Evolutionary conservation across 2,329 filamentous ascomycete genomes (phyloP).

Genomic region (Exophiala mesophila): DNA sequence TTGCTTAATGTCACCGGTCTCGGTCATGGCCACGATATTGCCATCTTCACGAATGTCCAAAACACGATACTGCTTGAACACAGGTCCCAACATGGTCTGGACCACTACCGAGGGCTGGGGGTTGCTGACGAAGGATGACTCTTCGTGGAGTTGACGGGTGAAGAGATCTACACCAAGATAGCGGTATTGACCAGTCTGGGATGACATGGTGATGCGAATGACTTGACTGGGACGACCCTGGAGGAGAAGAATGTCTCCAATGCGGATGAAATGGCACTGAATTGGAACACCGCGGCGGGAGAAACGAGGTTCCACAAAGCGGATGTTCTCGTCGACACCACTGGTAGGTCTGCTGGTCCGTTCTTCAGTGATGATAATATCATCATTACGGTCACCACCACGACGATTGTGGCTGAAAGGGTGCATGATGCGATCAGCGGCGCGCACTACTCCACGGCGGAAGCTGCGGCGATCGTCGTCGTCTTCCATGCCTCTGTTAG

Average conservation of each 20-base stretch:
- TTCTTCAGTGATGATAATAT: slow-evolving; percentile 37
- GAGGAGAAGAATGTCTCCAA: slow-evolving; percentile 97
- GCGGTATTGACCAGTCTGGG: slow-evolving; percentile 97
- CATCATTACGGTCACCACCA: slow-evolving; percentile 32
- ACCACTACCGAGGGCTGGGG: slow-evolving; percentile 93
- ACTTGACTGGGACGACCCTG: slow-evolving; percentile 99
- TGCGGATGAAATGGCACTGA: slow-evolving; percentile 98
- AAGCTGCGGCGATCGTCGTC: slow-evolving; percentile 71
- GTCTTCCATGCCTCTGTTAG: slow-evolving; percentile 59
- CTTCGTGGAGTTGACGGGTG: slow-evolving; percentile 99
- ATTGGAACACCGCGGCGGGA: slow-evolving; percentile 62
- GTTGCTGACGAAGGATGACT: slow-evolving; percentile 97
- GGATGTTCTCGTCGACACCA: slow-evolving; percentile 39
- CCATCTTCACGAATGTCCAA: slow-evolving; percentile 88
- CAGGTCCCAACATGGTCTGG: slow-evolving; percentile 97
- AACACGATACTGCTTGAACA: slow-evolving; percentile 99
- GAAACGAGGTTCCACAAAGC: slow-evolving; percentile 50
- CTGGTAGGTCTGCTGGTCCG: slow-evolving; percentile 41
- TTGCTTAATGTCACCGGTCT: slow-evolving; percentile 98
- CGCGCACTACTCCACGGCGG: slow-evolving; percentile 64
- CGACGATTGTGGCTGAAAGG: slow-evolving; percentile 52
- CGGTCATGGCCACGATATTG: slow-evolving; percentile 90
- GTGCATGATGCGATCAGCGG: slow-evolving; percentile 61
- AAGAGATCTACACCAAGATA: slow-evolving; percentile 99
- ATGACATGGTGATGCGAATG: slow-evolving; percentile 97